Base-by-base conservation (phyloP, 441 rosid genomes). In the Macaranga tanarius region DNA sequence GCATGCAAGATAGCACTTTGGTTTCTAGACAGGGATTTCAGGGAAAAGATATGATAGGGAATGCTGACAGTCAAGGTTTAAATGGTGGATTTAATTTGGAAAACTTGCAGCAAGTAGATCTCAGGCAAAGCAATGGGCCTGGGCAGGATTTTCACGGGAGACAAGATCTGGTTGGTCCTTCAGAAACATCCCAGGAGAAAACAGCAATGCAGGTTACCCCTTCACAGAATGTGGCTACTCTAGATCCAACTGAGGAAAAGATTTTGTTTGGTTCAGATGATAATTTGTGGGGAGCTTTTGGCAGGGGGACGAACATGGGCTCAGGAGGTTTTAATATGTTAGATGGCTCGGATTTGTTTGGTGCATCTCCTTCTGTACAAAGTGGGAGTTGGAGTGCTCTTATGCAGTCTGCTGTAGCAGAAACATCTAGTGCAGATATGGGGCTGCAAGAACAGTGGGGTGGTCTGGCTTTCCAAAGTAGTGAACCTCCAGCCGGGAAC, bases 331-430 rank as follows among this genome's bases (percentile, higher is more conserved):
- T 69, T 63, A 77, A 76, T 76, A 73, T 81, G 56, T 69, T 88
- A 71, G 93, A 84, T 75, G 79, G 76, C 70, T 45, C 86, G 17
- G 93, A 86, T 66, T 38, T 73, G 61, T 65, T 63, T 50, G 83
- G 89, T 75, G 79, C 88, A 70, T 77, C 83, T 75, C 85, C 97
- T 70, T 89, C 95, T 34, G 22, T 89, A 78, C 97, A 90, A 76
- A 88, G 94, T 84, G 99, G 99, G 79, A 89, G 96, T 79, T 95
- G 97, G 99, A 92, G 99, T 84, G 97, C 99, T 73, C 99, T 95
- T 70, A 95, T 95, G 99, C 97, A 89, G 84, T 88, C 95, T 75
- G 95, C 95, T 70, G 87, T 90, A 34, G 91, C 90, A 60, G 95
- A 90, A 84, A 77, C 92, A 45, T 84, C 89, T 42, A 76, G 84